Evolutionary conservation across 164 flowering plant genomes (phyloP).

Genomic region (Euptelea pleiosperma): DNA sequence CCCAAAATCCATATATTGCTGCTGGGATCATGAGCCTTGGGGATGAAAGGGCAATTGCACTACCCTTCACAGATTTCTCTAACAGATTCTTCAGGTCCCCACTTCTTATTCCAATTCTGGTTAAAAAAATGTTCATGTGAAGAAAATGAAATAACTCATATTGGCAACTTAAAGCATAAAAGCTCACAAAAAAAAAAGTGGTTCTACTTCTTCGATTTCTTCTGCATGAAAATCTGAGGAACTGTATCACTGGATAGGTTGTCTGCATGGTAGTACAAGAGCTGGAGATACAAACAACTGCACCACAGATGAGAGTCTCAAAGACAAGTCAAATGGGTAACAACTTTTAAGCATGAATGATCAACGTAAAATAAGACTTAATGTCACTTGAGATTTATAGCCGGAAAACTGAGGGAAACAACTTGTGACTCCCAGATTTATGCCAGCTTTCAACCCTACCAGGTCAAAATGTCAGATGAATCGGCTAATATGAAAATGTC

Average conservation of each 20-base stretch:
- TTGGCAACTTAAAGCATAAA: too few relatives aligned
- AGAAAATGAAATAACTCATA: too few relatives aligned
- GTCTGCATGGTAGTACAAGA: slow-evolving; percentile 58
- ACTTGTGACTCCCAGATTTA: too few relatives aligned
- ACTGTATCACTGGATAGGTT: slow-evolving; percentile 49
- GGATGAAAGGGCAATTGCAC: slow-evolving; percentile 72
- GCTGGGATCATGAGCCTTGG: slow-evolving; percentile 88
- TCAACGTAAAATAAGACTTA: too few relatives aligned
- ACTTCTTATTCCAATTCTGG: slow-evolving; percentile 81
- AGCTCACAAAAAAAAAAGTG: neutral
- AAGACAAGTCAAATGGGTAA: too few relatives aligned
- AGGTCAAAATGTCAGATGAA: too few relatives aligned
- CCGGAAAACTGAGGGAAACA: too few relatives aligned
- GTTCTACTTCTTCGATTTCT: slow-evolving; percentile 79
- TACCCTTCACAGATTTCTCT: slow-evolving; percentile 55
- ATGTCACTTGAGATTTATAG: too few relatives aligned
- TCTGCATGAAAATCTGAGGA: slow-evolving; percentile 67
- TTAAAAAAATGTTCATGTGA: too few relatives aligned
- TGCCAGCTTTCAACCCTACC: too few relatives aligned
- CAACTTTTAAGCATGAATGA: too few relatives aligned
- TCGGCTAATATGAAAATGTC: too few relatives aligned
- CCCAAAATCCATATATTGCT: slow-evolving; percentile 75
- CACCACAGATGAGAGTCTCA: slow-evolving; percentile 19
- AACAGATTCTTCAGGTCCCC: slow-evolving; percentile 53
- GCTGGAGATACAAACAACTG: slow-evolving; percentile 89